Evolutionary conservation across 768 basidiomycete genomes (phyloP).

Genomic region (Russula ochroleuca): DNA sequence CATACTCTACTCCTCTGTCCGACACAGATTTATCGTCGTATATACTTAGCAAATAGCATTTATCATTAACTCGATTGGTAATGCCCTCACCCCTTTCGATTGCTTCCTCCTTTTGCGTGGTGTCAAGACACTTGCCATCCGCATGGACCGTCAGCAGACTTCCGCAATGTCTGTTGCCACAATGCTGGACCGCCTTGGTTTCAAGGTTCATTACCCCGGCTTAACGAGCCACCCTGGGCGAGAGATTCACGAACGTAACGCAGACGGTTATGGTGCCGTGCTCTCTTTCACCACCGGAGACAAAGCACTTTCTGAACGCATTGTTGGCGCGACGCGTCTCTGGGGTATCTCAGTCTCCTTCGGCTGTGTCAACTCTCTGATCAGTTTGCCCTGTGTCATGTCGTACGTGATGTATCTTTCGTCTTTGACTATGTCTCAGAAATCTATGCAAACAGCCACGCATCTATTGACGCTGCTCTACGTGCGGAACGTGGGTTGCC

Average conservation of each 20-base stretch:
- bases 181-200: conserved; percentile 81
- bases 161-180: conserved; percentile 79
- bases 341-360: conserved; percentile 99
- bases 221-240: conserved; percentile 74
- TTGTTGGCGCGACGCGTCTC: conserved; percentile 86
- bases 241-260: conserved; percentile 87
- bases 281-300: conserved; percentile 92
- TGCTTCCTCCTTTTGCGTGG: conserved; percentile 94
- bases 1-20: conserved; percentile 17
- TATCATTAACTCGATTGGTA: conserved; percentile 89
- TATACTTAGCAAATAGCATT: conserved; percentile 72
- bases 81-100: conserved; percentile 92
- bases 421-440: conserved; percentile 12
- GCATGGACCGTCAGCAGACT: conserved; percentile 91
- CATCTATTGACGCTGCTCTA: conserved; percentile 93
- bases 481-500: conserved; percentile 95
- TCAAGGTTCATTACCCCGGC: conserved; percentile 90
- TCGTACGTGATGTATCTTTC: conserved; percentile 61
- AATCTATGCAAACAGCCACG: conserved; percentile 56
- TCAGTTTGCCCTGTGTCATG: conserved; percentile 99
- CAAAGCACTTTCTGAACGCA: conserved; percentile 83
- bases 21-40: not conserved
- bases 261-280: conserved; percentile 89
- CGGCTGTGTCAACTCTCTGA: conserved; percentile 95
- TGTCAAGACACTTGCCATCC: conserved; percentile 91